Base-by-base conservation (phyloP, 129 eudicot genomes). In the Oenanthe sinensis region DNA sequence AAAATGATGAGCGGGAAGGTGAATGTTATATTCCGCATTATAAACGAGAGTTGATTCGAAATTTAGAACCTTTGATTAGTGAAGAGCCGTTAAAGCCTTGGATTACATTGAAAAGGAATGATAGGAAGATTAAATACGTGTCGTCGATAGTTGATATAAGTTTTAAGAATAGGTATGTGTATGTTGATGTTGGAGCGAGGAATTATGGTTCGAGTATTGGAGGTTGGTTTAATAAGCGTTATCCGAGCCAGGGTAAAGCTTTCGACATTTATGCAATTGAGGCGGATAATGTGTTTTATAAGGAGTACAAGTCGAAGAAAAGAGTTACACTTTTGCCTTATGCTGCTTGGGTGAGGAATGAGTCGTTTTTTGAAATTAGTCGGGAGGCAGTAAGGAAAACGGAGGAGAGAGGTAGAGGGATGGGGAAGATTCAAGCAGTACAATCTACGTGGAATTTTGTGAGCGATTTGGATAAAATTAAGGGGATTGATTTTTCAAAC, bases 291-390 rank as follows among this genome's bases (percentile, higher is more conserved):
- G 76, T 76, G 3, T 92, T 85, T 55, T 88, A 90, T 54, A 75
- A 83, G 30, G 91, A 90, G 78, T 88, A 90, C 42, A 79, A 36
- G 50, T 68, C 68, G 26, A 92, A 83, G 83, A 87, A 86, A 67
- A 77, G 86, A 75, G 77, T 92, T 8, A 88, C 87, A 2, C 83
- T 92, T 37, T 75, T 92, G 86, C 97, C 97, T 2, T 90, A 85
- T 15, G 93, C 88, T 0, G 90, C 96, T 24, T 90, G 97, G 96
- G 81, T 92, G 30, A 85, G 86, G 77, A 90, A 92, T 37, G 96
- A 90, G 83, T 82, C 92, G 0, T 79, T 84, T 36, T 92, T 90
- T 14, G 93, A 90, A 63, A 86, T 92, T 7, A 88, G 77, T 71
- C 88, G 87, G 3, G 85, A 80, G n/a, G 88, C 92, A 0, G 81